Evolutionary conservation across 257 asterid genomes (phyloP), one percentile per base, ranked within the genome.

Genomic region (Nicotiana tomentosiformis): DNA sequence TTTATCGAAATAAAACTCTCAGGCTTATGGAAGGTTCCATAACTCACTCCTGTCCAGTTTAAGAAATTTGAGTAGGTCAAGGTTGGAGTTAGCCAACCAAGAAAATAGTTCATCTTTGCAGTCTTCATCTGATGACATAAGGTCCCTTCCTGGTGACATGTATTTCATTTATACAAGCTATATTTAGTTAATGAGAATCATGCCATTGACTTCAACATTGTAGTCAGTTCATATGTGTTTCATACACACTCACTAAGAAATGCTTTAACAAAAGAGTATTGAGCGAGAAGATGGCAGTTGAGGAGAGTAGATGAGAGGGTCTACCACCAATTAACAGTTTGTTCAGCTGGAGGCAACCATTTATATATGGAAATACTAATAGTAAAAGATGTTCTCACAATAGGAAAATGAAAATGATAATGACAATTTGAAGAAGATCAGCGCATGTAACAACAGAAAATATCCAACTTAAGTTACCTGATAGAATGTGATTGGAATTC

Each of bases 401-500:
- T 74, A 74, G 80, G 80, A 74, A 74, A 1, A 72, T 49, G 43
- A 74, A 49, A 23, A 74, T 14, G 10, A 56, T 6, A 26, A 49
- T 51, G 80, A 74, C 62, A 26, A 74, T 74, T 15, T 14, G 80
- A 39, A 26, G 23, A 74, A 74, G 64, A 49, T 51, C 16, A 74
- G 46, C 0, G 43, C 29, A 49, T 26, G 80, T 74, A 51, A 74
- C 16, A 26, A 23, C 43, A 74, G 43, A 15, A 51, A 49, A 7
- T 7, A 51, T 26, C 80, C 64, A 46, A 65, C 12, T 30, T 43
- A 43, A 43, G 10, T 20, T 23, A 64, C 77, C 70, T 18, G 82
- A 83, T 61, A 64, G 35, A 70, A 62, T 26, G 26, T 77, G 60
- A 43, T 58, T 46, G 11, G 66, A 64, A 35, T 77, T 77, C 82